Base-by-base conservation (phyloP, 257 asterid genomes). In the Solanum tacnaense region DNA sequence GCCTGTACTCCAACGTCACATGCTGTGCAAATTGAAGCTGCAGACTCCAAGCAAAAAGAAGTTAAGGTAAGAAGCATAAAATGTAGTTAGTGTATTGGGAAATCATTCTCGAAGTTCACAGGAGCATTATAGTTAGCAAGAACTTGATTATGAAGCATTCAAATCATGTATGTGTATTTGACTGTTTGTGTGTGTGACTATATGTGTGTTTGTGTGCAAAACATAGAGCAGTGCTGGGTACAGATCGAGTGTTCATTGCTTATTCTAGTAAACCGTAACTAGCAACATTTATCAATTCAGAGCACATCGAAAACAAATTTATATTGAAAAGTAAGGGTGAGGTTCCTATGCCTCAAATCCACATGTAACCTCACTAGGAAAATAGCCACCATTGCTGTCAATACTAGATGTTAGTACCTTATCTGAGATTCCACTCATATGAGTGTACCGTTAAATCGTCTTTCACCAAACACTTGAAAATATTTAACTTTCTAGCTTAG, bases 21-120 rank as follows among this genome's bases (percentile, higher is more conserved):
- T 94, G 92, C 91, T 88, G 93, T 89, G 90, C 84, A 91, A 94
- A 94, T 29, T 86, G 89, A 90, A 94, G 94, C 96, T 94, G 95
- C 89, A 89, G 38, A 70, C 68, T 32, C 87, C 81, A 65, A 36
- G 15, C 23, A 49, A 68, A 62, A 39, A 52, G 29, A 44, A 16
- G 34, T 13, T 23, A 13, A n/a, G 38, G 65, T 44, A 79, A 79
- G 65, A 25, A 79, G 67, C 65, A 79, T 15, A 44, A 79, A 44
- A 41, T 78, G 36, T 35, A 3, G 13, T 3, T 9, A 8, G 67
- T 46, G 38, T 79, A 44, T 16, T 41, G 18, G 27, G 38, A 79
- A 11, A 44, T 27, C 67, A 79, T 13, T 79, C 67, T 27, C 52
- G 27, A 46, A 46, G 85, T 81, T 46, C 67, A 81, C 32, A 81